These are phyloP conservation scores for Metschnikowia hibisci DNA, from an alignment of 805 yeast genomes.

Conservation along the genomic window DNA sequence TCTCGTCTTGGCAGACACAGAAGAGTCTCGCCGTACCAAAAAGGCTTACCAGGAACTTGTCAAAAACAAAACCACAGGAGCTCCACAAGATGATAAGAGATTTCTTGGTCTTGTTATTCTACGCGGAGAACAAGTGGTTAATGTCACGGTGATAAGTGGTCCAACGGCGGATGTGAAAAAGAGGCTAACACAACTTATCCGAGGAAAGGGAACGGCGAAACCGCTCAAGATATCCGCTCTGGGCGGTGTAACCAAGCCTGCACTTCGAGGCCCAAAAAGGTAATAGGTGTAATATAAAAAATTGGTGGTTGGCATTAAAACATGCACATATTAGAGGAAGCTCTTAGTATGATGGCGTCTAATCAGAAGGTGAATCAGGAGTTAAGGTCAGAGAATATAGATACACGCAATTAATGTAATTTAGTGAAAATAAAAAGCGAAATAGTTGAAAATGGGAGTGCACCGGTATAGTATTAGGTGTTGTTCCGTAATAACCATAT, in stretches of 20 bases:
- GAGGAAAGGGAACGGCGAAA: constrained; percentile 26
- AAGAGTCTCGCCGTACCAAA: constrained; percentile 74
- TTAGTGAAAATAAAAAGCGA: too few species aligned
- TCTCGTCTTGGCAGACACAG: constrained; percentile 76
- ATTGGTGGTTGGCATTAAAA: not conserved
- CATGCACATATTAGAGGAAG: too few species aligned
- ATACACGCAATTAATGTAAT: too few species aligned
- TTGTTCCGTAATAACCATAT: too few species aligned
- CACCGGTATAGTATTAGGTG: too few species aligned
- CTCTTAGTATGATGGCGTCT: too few species aligned
- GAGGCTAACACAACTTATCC: constrained; percentile 21
- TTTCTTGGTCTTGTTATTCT: constrained; percentile 75
- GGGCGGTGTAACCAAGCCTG: constrained; percentile 17
- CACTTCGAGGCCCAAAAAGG: constrained; percentile 23
- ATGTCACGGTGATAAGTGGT: constrained; percentile 63
- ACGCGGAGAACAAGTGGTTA: constrained; percentile 83
- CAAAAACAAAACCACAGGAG: constrained; percentile 21
- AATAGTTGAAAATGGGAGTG: too few species aligned
- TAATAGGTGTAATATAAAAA: not conserved
- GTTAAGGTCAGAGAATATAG: too few species aligned
- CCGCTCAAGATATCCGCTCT: constrained; percentile 33
- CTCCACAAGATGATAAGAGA: constrained; percentile 63
- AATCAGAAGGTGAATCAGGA: too few species aligned
- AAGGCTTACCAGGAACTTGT: constrained; percentile 43
- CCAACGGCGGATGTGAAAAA: constrained; percentile 45